phyloP scores from a whole-genome alignment of 169 alveolate species.

The Plasmodium knowlesi region DNA sequence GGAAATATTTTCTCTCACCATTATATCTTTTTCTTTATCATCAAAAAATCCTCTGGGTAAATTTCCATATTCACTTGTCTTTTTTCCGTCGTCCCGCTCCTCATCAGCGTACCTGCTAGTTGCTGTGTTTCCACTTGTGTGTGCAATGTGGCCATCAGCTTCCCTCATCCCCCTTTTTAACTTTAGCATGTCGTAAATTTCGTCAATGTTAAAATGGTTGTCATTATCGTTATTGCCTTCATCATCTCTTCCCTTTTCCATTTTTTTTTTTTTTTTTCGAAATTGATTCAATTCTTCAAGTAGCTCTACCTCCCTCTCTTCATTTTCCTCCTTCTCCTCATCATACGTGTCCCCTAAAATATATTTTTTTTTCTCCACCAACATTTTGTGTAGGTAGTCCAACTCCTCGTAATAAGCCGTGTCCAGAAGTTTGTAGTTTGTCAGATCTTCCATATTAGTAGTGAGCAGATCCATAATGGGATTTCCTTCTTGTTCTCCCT shows the following conservation, averaged over 20 bases:
- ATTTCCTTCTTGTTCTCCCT: not conserved
- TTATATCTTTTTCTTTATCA: slow-evolving; percentile 52
- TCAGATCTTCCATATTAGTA: slow-evolving; percentile 14
- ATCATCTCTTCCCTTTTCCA: not conserved
- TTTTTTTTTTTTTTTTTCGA: slow-evolving; percentile 40
- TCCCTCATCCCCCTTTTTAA: slow-evolving; percentile 4
- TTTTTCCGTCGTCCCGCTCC: not conserved
- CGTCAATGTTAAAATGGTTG: slow-evolving; percentile 28
- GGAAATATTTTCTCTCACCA: slow-evolving; percentile 58
- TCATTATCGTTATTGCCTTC: not conserved
- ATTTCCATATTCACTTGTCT: slow-evolving; percentile 8
- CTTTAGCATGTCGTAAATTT: slow-evolving; percentile 46
- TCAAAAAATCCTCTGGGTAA: slow-evolving; percentile 61
- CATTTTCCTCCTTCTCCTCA: slow-evolving; percentile 26
- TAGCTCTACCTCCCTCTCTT: slow-evolving; percentile 15
- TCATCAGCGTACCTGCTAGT: not conserved
- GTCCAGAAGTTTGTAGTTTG: slow-evolving; percentile 19
- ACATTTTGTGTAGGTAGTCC: slow-evolving; percentile 36
- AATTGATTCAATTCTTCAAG: slow-evolving; percentile 51
- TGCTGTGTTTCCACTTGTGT: not conserved
- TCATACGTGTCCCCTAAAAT: slow-evolving; percentile 37
- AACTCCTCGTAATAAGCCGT: slow-evolving; percentile 62
- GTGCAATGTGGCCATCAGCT: not conserved
- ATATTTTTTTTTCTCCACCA: slow-evolving; percentile 45
- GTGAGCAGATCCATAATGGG: slow-evolving; percentile 1